Percentiles rank a stretch among this genome's conserved stretches.
These are phyloP conservation scores for Candida albicans DNA, from an alignment of 1,139 yeast species.

Conservation along the genomic window DNA sequence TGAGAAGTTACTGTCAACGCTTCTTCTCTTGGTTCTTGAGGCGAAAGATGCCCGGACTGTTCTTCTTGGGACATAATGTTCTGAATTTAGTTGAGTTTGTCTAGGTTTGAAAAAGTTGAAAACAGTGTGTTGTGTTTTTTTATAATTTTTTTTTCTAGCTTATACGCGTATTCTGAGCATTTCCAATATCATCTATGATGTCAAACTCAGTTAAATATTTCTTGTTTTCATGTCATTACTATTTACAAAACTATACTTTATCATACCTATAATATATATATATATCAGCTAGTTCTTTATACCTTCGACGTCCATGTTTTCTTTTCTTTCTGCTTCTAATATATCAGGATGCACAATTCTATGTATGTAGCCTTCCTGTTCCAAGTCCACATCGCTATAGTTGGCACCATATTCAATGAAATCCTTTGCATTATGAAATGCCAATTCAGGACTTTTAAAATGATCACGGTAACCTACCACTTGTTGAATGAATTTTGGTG, in stretches of 20 bases:
- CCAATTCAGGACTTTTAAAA: constrained; percentile 71
- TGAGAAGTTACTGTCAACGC: constrained; percentile 9
- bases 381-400: constrained; percentile 41
- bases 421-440: constrained; percentile 70
- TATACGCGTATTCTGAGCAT: no score
- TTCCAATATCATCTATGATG: no score
- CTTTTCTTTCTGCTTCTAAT: constrained; percentile 8
- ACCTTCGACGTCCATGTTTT: constrained; percentile 3
- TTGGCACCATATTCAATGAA: constrained; percentile 72
- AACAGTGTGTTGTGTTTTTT: no score
- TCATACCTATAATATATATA: neutral
- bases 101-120: no score
- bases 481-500: constrained; percentile 68
- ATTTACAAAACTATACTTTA: constrained; percentile 1
- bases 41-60: neutral
- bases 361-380: constrained; percentile 42
- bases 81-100: neutral
- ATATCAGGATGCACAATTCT: constrained; percentile 37
- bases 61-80: constrained; percentile 8
- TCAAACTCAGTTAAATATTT: no score
- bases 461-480: constrained; percentile 72
- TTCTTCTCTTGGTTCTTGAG: constrained; percentile 8
- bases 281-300: neutral
- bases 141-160: no score
- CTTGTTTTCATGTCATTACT: neutral